Percentiles rank a stretch among this genome's conserved stretches.
Evolutionary conservation across 306 rosid genomes (phyloP).

Genomic region (Sicyos baderoa): DNA sequence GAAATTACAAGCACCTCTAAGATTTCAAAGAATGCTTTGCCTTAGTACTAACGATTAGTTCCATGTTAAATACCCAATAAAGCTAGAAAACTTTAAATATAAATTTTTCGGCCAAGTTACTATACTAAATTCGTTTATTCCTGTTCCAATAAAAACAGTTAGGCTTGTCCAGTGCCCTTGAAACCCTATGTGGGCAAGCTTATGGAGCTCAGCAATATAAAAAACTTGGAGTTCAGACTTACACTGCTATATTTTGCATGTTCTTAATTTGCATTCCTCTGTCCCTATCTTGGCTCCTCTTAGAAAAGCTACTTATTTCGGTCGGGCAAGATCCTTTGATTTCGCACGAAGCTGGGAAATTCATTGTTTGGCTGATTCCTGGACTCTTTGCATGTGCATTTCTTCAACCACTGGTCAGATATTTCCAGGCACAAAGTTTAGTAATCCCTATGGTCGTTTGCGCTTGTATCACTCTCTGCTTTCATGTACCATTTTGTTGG

Average conservation of each 20-base stretch:
- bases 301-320: slow-evolving; percentile 38
- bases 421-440: slow-evolving; percentile 52
- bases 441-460: slow-evolving; percentile 40
- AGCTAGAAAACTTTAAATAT: not conserved
- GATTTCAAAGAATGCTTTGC: not conserved
- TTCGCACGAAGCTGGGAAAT: slow-evolving; percentile 49
- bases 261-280: slow-evolving; percentile 37
- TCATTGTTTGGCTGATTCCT: slow-evolving; percentile 48
- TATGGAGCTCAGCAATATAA: slow-evolving; percentile 49
- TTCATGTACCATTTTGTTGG: slow-evolving; percentile 46
- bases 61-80: not conserved
- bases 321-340: slow-evolving; percentile 59
- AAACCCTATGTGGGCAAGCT: slow-evolving; percentile 53
- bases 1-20: not conserved
- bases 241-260: slow-evolving; percentile 51
- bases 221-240: slow-evolving; percentile 39
- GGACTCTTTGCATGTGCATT: slow-evolving; percentile 46
- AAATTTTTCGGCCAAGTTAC: not conserved
- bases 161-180: slow-evolving; percentile 54
- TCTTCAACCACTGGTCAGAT: slow-evolving; percentile 42
- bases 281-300: slow-evolving; percentile 38
- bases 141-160: slow-evolving; percentile 23
- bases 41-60: not conserved
- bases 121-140: not conserved
- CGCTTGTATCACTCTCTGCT: slow-evolving; percentile 27